phyloP scores from a whole-genome alignment of 2,329 filamentous ascomycete genomes.

The Colletotrichum lini region DNA sequence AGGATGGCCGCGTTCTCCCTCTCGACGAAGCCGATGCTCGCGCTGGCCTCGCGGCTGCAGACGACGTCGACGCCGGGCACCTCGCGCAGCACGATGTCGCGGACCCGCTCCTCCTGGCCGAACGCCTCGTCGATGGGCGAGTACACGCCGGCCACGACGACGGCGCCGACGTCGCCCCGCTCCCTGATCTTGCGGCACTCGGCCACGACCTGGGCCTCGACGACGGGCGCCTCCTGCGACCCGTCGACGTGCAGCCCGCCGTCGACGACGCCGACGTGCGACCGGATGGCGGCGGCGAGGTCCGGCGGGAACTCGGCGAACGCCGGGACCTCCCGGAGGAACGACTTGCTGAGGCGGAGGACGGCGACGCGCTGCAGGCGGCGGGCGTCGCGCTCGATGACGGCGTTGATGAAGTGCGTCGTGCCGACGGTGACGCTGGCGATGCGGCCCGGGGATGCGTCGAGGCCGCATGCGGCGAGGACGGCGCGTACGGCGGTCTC shows the following conservation, averaged over 20 bases:
- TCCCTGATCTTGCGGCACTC: conserved; percentile 58
- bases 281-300: conserved; percentile 62
- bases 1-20: conserved; percentile 76
- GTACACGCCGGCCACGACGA: conserved; percentile 67
- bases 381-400: conserved; percentile 66
- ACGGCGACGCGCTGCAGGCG: conserved; percentile 67
- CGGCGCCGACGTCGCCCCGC: conserved; percentile 58
- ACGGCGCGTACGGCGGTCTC: conserved; percentile 60
- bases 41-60: conserved; percentile 66
- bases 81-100: conserved; percentile 57
- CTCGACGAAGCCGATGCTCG: conserved; percentile 67
- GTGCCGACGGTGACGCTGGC: conserved; percentile 67
- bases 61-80: conserved; percentile 62
- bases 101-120: conserved; percentile 64
- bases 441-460: conserved; percentile 52
- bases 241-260: conserved; percentile 70
- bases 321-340: conserved; percentile 64
- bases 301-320: conserved; percentile 68
- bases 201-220: conserved; percentile 32
- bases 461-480: conserved; percentile 53
- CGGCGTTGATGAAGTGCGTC: conserved; percentile 72
- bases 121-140: conserved; percentile 64
- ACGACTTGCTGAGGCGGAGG: conserved; percentile 67
- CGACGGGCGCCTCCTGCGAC: conserved; percentile 59
- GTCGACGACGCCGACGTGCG: conserved; percentile 60